phyloP scores from a whole-genome alignment of 176 grass and related monocot species.

The Rhynchospora breviuscula region DNA sequence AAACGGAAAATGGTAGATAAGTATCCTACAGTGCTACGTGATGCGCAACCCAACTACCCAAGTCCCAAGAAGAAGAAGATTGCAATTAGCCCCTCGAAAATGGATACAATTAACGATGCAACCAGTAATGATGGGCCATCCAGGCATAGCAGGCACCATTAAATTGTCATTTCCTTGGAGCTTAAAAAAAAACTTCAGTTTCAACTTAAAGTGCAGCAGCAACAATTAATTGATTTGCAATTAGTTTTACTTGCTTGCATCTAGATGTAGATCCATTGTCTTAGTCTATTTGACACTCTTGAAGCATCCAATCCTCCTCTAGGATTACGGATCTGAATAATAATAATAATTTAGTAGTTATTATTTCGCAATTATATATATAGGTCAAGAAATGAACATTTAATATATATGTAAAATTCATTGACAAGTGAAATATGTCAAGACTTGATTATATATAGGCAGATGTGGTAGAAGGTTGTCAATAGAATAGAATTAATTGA shows the following conservation, averaged over 20 bases:
- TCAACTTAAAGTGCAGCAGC: too few species aligned
- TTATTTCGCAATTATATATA: too few species aligned
- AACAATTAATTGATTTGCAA: background rate
- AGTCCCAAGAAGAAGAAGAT: background rate
- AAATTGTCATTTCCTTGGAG: too few species aligned
- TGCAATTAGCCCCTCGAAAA: background rate
- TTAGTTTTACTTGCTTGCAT: background rate
- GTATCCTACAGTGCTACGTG: too few species aligned
- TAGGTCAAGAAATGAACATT: too few species aligned
- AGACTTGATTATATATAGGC: too few species aligned
- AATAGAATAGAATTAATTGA: background rate
- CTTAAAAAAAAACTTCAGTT: too few species aligned
- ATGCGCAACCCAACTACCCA: too few species aligned
- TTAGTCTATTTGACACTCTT: conserved; percentile 44
- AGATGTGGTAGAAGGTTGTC: background rate
- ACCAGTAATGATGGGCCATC: background rate
- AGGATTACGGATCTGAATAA: conserved; percentile 32
- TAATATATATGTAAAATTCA: too few species aligned
- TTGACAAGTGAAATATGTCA: too few species aligned
- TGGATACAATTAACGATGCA: background rate
- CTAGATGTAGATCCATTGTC: conserved; percentile 16
- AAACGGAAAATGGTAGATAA: too few species aligned
- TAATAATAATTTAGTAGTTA: background rate
- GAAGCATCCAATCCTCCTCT: conserved; percentile 48
- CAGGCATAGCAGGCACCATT: too few species aligned